Conservation (phyloP, 2,329 filamentous ascomycete genomes). For the Trichoderma guizhouense region DNA sequence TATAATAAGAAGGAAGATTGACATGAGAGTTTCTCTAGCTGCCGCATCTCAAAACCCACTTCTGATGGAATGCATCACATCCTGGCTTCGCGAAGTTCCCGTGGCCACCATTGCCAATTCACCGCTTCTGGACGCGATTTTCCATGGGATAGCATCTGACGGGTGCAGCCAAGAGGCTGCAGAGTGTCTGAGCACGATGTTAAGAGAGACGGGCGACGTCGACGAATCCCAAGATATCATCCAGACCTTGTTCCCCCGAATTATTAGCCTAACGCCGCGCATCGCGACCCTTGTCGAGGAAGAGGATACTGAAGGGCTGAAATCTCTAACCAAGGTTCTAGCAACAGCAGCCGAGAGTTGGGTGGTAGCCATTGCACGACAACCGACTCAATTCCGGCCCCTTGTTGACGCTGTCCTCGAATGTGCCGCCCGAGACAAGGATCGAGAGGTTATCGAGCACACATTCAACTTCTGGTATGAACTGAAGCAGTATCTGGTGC, state of each 20-base stretch:
- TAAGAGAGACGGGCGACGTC: conserved; percentile 88
- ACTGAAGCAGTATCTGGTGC: conserved; percentile 88
- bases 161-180: conserved; percentile 81
- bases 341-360: conserved; percentile 91
- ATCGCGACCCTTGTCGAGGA: conserved; percentile 72
- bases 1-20: background rate
- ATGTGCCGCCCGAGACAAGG: conserved; percentile 80
- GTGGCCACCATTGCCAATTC: conserved; percentile 80
- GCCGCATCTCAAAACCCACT: conserved; percentile 81
- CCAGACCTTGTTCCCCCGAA: conserved; percentile 73
- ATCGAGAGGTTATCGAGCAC: conserved; percentile 85
- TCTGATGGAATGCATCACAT: conserved; percentile 91
- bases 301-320: conserved; percentile 82
- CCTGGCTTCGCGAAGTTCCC: conserved; percentile 92
- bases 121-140: conserved; percentile 75
- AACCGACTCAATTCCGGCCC: conserved; percentile 75
- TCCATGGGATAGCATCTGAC: conserved; percentile 72
- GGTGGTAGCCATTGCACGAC: conserved; percentile 84
- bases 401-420: conserved; percentile 91
- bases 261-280: conserved; percentile 72
- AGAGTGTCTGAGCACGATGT: conserved; percentile 88
- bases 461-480: conserved; percentile 99
- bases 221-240: conserved; percentile 85
- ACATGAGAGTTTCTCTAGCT: conserved; percentile 42
- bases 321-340: conserved; percentile 85